Base-by-base conservation (phyloP, 805 yeast genomes). In the Kazachstania africana region DNA sequence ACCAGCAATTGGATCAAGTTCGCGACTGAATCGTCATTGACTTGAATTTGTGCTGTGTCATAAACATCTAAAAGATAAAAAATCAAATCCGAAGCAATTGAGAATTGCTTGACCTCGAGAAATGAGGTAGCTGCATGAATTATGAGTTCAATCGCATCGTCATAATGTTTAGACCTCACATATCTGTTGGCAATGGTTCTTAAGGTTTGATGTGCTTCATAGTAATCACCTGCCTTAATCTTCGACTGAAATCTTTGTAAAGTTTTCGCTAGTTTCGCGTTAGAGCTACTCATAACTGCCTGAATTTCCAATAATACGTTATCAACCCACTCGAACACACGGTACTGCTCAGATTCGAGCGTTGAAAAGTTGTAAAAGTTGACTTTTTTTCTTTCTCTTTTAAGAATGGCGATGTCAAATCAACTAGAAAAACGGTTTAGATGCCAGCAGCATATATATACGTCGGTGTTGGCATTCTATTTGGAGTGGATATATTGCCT, bases 131-230 rank as follows among this genome's bases (percentile, higher is more conserved):
- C 69, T 26, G 88, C 87, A 42, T 75, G 74, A 44, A 72, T 72
- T 20, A 88, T 64, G 35, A 85, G 59, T 29, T 80, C 85, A 31
- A 73, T 66, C 8, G 96, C 94, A 24, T 78, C 77, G 3, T 57
- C 60, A 51, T 68, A 82, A 36, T 78, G 72, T 37, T 73, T 72
- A 16, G 75, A 51, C 40, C 81, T 72, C 26, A 80, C 78, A 48
- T 81, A 79, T 50, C 98, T 67, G 43, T 85, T 85, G 26, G 82
- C 81, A 33, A 88, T 80, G 5, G 97, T 84, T 48, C 95, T 66
- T 31, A 91, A 66, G 0, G 95, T 87, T 56, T 91, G 97, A 53
- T 88, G 95, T 0, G 97, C 97, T 53, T 91, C 98, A 53, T 88
- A 88, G 59, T 68, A 84, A 34, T 85, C 80, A 3, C 82, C 83